phyloP scores from a whole-genome alignment of 83 land plant species.

The Thuja plicata region DNA sequence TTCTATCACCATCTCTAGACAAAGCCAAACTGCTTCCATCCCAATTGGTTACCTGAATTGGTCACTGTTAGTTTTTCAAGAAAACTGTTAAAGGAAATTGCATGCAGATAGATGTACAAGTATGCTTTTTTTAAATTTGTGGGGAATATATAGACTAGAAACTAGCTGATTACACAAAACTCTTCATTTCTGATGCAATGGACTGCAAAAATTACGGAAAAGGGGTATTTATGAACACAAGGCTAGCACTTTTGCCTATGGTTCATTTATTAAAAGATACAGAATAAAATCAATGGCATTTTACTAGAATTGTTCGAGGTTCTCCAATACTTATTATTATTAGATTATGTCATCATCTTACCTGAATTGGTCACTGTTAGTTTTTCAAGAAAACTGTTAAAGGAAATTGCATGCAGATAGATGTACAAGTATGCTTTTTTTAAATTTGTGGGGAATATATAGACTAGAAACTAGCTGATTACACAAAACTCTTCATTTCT shows the following conservation, averaged over 20 bases:
- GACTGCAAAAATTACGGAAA: not conserved
- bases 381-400: not conserved
- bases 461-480: not conserved
- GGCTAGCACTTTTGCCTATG: not conserved
- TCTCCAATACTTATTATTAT: not conserved
- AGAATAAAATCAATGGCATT: not conserved
- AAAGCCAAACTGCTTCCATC: slow-evolving; percentile 42
- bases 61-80: not conserved
- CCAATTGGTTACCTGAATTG: slow-evolving; percentile 62
- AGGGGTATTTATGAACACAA: not conserved
- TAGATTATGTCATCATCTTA: too few relatives aligned
- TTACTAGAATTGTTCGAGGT: not conserved
- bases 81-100: not conserved
- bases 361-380: slow-evolving; percentile 27
- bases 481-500: not conserved
- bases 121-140: not conserved
- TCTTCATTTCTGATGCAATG: not conserved
- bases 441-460: not conserved
- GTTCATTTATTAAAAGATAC: not conserved
- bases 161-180: not conserved
- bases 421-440: not conserved
- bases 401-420: not conserved
- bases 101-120: not conserved
- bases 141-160: not conserved
- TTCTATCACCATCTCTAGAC: slow-evolving; percentile 44